These are phyloP conservation scores for Emmonsia crescens DNA, from an alignment of 2,329 filamentous ascomycete genomes.

Conservation along the genomic window DNA sequence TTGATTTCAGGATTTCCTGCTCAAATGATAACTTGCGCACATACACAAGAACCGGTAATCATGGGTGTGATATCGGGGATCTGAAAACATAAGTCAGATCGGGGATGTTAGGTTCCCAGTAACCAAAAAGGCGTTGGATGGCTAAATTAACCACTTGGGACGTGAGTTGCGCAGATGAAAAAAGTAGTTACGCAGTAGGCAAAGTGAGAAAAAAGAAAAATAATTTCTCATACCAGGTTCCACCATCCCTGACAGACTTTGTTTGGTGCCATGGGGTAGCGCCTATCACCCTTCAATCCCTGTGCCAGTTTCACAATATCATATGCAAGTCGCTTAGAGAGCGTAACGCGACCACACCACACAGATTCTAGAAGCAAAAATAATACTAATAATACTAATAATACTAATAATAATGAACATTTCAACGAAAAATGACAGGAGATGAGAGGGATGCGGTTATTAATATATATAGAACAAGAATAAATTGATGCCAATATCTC, in stretches of 20 bases:
- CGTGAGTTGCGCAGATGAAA: not conserved
- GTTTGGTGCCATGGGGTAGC: not conserved
- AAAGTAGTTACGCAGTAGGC: not conserved
- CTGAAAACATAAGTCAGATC: not conserved
- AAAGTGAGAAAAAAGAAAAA: not conserved
- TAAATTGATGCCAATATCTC: not conserved
- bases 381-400: not conserved
- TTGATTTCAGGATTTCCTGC: not conserved
- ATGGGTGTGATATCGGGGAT: not conserved
- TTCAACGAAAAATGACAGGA: not conserved
- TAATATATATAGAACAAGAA: not conserved
- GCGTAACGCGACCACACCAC: not conserved
- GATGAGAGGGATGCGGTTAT: not conserved
- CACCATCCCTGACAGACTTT: not conserved
- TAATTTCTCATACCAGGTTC: not conserved
- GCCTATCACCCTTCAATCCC: not conserved
- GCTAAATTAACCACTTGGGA: not conserved
- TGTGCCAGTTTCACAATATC: not conserved
- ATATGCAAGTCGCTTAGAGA: slow-evolving; percentile 1
- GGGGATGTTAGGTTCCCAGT: not conserved
- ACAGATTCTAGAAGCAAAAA: not conserved
- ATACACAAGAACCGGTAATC: not conserved
- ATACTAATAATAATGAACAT: not conserved
- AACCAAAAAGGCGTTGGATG: not conserved
- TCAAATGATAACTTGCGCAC: not conserved